These are phyloP conservation scores for Parachaetomium inaequale DNA, from an alignment of 495 filamentous ascomycete species.

Conservation along the genomic window DNA sequence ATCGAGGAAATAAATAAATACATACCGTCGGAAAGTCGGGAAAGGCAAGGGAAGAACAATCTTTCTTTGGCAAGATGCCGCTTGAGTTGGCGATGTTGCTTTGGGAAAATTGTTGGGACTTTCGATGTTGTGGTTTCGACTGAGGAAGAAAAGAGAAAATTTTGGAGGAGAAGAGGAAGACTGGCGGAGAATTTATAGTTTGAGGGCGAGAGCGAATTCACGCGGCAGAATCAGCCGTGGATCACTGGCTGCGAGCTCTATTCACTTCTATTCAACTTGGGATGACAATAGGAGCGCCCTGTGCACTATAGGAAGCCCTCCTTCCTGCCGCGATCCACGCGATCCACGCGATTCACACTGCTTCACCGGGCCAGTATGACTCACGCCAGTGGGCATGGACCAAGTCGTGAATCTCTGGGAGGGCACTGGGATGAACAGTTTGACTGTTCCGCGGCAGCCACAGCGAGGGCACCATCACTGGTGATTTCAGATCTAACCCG, in stretches of 20 bases:
- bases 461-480: too few species aligned
- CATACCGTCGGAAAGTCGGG: neutral
- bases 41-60: neutral
- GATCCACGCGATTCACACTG: neutral
- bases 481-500: too few species aligned
- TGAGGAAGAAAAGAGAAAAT: slow-evolving; percentile 4
- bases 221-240: neutral
- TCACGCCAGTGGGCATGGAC: neutral
- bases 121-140: neutral
- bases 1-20: neutral
- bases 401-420: neutral
- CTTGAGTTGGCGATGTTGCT: neutral
- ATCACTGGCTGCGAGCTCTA: neutral
- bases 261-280: neutral
- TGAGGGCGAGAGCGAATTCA: neutral
- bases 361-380: neutral
- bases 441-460: neutral
- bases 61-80: neutral
- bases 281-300: slow-evolving; percentile 6
- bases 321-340: too few species aligned
- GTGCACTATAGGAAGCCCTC: slow-evolving; percentile 2
- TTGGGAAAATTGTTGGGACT: neutral
- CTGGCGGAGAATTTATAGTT: neutral
- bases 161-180: neutral
- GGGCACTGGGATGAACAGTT: neutral